Evolutionary conservation across 2,329 filamentous ascomycete genomes (phyloP).

Genomic region (Tolypocladium sp.): DNA sequence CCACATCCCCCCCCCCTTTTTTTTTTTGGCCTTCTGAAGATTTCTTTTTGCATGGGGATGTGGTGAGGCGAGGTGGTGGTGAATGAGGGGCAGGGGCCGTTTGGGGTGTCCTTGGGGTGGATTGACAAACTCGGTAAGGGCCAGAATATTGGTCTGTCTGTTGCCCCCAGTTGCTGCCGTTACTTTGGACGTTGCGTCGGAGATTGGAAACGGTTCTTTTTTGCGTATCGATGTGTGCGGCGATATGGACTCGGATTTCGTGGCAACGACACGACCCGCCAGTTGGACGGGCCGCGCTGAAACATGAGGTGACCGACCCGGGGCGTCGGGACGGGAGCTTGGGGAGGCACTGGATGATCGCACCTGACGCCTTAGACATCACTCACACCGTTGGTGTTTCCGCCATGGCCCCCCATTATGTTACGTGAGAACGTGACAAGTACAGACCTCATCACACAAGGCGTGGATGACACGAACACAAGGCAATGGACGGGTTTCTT

Average conservation of each 20-base stretch:
- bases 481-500: too few relatives aligned
- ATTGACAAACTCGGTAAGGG: neutral
- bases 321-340: neutral
- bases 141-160: neutral
- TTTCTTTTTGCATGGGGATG: neutral
- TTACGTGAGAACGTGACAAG: neutral
- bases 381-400: neutral
- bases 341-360: neutral
- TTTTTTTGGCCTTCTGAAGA: neutral
- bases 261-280: neutral
- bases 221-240: neutral
- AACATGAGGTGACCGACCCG: neutral
- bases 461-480: too few relatives aligned
- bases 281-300: neutral
- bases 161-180: neutral
- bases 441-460: too few relatives aligned
- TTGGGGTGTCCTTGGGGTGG: neutral
- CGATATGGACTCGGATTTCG: neutral
- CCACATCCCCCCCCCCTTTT: too few relatives aligned
- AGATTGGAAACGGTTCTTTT: neutral
- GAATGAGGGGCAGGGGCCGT: neutral
- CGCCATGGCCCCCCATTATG: too few relatives aligned
- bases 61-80: neutral
- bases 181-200: neutral
- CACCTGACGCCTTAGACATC: neutral